Percentiles rank a stretch among this genome's conserved stretches.
These are phyloP conservation scores for Candida glucosophila DNA, from an alignment of 1,139 yeast species.

Conservation along the genomic window DNA sequence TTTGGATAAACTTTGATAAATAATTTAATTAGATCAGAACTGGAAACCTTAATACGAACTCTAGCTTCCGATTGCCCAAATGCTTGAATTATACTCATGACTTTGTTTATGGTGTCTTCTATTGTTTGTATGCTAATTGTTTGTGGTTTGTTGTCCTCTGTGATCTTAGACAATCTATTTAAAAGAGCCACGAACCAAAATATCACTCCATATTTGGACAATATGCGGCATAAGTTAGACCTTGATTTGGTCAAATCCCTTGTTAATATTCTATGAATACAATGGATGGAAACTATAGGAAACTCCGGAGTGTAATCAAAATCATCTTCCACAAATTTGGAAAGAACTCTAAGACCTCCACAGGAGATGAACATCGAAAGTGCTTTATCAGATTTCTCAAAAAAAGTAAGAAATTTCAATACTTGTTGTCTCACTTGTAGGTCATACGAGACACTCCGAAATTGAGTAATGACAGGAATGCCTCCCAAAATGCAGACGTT, in stretches of 20 bases:
- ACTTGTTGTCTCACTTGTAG: slow-evolving; percentile 34
- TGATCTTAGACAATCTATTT: slow-evolving; percentile 17
- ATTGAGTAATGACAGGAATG: slow-evolving; percentile 40
- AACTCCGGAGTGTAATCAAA: slow-evolving; percentile 36
- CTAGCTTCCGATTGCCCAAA: slow-evolving; percentile 38
- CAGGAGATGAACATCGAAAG: slow-evolving; percentile 45
- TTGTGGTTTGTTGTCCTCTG: slow-evolving; percentile 5
- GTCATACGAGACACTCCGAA: slow-evolving; percentile 29
- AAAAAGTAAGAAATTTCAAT: slow-evolving; percentile 32
- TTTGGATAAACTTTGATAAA: slow-evolving; percentile 30
- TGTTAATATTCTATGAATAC: slow-evolving; percentile 35
- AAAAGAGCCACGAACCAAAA: slow-evolving; percentile 43
- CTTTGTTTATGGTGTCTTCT: slow-evolving; percentile 24
- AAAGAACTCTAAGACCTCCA: slow-evolving; percentile 46
- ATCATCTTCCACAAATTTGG: slow-evolving; percentile 49
- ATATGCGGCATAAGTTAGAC: slow-evolving; percentile 47
- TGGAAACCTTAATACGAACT: slow-evolving; percentile 32
- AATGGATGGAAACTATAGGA: slow-evolving; percentile 39
- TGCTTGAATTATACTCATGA: slow-evolving; percentile 29
- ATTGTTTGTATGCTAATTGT: slow-evolving; percentile 12
- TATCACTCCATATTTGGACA: slow-evolving; percentile 40
- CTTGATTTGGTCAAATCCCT: slow-evolving; percentile 38
- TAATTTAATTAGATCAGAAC: slow-evolving; percentile 37
- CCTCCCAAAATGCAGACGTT: slow-evolving; percentile 53
- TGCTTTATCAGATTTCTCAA: slow-evolving; percentile 29